Percentiles rank a stretch among this genome's conserved stretches.
phyloP scores from a whole-genome alignment of 495 filamentous ascomycete genomes.

The Hypoxylon rickii region DNA sequence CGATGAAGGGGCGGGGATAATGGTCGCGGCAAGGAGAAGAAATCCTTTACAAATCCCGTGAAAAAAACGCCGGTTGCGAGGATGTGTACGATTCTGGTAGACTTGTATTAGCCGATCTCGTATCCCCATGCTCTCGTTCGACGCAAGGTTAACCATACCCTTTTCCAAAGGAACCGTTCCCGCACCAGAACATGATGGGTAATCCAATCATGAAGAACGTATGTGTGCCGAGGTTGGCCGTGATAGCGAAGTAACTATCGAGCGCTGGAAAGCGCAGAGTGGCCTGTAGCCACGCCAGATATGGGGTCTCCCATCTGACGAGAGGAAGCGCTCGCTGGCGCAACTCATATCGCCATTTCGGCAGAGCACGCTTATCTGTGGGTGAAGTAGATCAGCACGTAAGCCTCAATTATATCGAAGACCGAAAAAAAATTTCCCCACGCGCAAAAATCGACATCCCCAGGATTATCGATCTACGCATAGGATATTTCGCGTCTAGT shows the following conservation, averaged over 20 bases:
- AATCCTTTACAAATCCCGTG: constrained; percentile 91
- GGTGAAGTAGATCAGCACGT: constrained; percentile 12
- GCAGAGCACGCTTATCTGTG: constrained; percentile 79
- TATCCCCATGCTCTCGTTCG: neutral
- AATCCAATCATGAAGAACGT: constrained; percentile 97
- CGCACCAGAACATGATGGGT: constrained; percentile 95
- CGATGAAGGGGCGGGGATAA: constrained; percentile 90
- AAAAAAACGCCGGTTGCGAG: constrained; percentile 89
- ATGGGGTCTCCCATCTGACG: constrained; percentile 92
- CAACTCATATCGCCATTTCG: constrained; percentile 84
- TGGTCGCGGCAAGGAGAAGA: constrained; percentile 91
- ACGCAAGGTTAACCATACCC: constrained; percentile 60
- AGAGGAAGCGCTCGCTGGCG: constrained; percentile 83
- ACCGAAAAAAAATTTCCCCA: no score
- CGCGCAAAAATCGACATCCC: constrained; percentile 6
- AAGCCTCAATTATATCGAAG: constrained; percentile 3
- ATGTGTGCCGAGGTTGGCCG: constrained; percentile 95
- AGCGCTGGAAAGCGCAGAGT: constrained; percentile 76
- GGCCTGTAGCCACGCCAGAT: constrained; percentile 83
- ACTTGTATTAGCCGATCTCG: constrained; percentile 17
- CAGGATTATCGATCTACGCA: neutral
- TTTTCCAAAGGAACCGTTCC: constrained; percentile 76
- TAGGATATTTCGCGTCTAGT: neutral
- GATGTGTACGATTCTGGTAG: constrained; percentile 77
- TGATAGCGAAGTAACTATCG: constrained; percentile 94